Conservation (phyloP, 2,329 filamentous ascomycete species). For the Aspergillus proliferans region DNA sequence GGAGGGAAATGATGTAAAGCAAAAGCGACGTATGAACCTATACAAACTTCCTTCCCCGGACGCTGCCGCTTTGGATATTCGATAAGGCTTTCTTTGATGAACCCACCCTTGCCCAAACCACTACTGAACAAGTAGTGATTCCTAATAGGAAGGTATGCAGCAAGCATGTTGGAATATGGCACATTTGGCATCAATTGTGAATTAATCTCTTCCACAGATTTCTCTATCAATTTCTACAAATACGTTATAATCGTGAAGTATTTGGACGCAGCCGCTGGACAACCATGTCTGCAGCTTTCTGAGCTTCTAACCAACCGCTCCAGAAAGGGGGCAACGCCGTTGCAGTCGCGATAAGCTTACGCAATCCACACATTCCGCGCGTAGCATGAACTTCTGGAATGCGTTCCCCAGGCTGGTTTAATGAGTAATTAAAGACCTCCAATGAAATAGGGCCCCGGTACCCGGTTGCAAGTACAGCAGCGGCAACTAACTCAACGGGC, state of each 20-base stretch:
- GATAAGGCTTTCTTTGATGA: no score
- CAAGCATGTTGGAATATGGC: no score
- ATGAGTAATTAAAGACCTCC: conserved; percentile 28
- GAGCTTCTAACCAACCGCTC: conserved; percentile 1
- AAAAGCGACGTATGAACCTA: no score
- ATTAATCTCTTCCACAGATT: no score
- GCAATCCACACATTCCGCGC: conserved; percentile 18
- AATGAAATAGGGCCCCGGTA: conserved; percentile 26
- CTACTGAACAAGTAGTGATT: no score
- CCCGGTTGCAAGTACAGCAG: conserved; percentile 26
- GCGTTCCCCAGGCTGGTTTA: conserved; percentile 13
- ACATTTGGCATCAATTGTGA: no score
- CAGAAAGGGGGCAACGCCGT: conserved; percentile 18
- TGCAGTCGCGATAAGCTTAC: conserved; percentile 11
- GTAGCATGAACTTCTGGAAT: conserved; percentile 19
- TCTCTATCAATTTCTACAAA: no score
- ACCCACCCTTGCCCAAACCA: no score
- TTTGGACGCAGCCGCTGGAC: neutral
- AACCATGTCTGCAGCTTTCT: neutral
- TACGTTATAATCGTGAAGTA: neutral
- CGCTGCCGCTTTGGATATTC: no score
- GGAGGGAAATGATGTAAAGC: no score
- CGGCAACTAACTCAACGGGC: conserved; percentile 25
- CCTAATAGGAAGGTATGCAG: no score
- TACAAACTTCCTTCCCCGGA: no score